Evolutionary conservation across 2,329 filamentous ascomycete genomes (phyloP).

Genomic region (Trichothecium roseum): DNA sequence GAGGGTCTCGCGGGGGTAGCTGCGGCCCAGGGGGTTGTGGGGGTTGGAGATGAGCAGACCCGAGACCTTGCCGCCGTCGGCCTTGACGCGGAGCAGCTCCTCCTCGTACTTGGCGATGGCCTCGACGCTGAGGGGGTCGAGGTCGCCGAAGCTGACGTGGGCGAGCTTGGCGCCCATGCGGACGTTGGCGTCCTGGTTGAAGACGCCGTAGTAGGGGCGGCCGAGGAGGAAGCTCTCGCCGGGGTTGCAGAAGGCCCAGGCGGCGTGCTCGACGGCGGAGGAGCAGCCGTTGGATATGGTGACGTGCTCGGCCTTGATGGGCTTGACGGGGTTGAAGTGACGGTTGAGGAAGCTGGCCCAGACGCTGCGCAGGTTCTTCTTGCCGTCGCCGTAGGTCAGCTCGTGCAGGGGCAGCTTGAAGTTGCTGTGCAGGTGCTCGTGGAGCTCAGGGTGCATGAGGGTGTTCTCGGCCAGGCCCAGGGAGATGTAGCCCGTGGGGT

Average conservation of each 20-base stretch:
- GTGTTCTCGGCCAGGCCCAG: conserved; percentile 2
- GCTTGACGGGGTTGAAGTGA: background rate
- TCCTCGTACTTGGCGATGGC: conserved; percentile 16
- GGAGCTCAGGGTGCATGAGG: conserved; percentile 1
- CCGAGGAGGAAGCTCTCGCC: conserved; percentile 2
- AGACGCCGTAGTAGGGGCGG: background rate
- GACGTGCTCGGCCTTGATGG: background rate
- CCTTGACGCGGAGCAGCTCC: too few relatives aligned
- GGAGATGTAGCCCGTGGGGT: background rate
- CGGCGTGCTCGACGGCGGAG: background rate
- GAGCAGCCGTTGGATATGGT: conserved; percentile 2
- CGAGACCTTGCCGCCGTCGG: background rate
- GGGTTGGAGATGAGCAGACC: background rate
- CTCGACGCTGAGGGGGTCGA: conserved; percentile 40
- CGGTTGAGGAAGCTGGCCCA: conserved; percentile 1
- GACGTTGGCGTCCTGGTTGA: background rate
- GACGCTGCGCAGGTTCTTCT: background rate
- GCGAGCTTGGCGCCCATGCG: background rate
- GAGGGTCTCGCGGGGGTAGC: background rate
- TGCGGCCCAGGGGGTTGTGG: conserved; percentile 1
- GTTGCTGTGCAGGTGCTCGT: background rate
- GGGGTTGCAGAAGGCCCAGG: background rate
- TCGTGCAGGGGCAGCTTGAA: background rate
- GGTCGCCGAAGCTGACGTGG: conserved; percentile 11
- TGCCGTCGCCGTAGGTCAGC: conserved; percentile 1